Evolutionary conservation across 208 protist species (phyloP).

Genomic region (Wallacemonas sp.): DNA sequence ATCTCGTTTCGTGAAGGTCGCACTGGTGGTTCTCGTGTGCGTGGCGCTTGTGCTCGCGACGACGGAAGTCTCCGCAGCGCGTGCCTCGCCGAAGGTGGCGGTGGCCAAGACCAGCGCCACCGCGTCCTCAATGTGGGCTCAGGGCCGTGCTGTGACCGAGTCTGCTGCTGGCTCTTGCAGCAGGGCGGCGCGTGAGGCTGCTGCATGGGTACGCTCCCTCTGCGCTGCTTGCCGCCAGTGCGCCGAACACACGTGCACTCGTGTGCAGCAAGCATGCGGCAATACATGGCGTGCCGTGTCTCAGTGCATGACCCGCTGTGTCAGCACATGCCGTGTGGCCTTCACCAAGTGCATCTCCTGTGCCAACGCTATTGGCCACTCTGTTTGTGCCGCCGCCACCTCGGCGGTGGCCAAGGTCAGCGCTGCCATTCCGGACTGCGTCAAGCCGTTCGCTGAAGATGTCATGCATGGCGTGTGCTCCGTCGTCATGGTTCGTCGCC

Average conservation of each 20-base stretch:
- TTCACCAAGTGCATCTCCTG: not conserved
- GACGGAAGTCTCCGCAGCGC: not conserved
- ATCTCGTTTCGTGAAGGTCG: not conserved
- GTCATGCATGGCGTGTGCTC: conserved; percentile 45
- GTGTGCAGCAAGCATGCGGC: not conserved
- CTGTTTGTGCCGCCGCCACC: not conserved
- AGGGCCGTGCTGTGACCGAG: not conserved
- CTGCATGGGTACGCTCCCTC: not conserved
- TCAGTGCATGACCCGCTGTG: not conserved
- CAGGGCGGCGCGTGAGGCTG: not conserved
- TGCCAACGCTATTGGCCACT: not conserved
- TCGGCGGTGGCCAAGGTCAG: not conserved
- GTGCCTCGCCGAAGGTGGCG: not conserved
- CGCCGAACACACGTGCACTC: not conserved
- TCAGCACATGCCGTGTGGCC: not conserved
- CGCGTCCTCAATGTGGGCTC: not conserved
- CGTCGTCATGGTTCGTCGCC: conserved; percentile 32
- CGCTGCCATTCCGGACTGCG: not conserved
- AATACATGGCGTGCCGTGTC: not conserved
- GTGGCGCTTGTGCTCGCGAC: not conserved
- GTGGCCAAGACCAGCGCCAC: not conserved
- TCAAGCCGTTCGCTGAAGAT: conserved; percentile 12
- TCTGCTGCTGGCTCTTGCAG: not conserved
- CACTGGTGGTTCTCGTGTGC: conserved; percentile 2
- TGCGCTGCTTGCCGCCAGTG: not conserved